Percentiles rank a stretch among this genome's conserved stretches.
Conservation (phyloP, 257 asterid genomes). For the Nicotiana sylvestris region DNA sequence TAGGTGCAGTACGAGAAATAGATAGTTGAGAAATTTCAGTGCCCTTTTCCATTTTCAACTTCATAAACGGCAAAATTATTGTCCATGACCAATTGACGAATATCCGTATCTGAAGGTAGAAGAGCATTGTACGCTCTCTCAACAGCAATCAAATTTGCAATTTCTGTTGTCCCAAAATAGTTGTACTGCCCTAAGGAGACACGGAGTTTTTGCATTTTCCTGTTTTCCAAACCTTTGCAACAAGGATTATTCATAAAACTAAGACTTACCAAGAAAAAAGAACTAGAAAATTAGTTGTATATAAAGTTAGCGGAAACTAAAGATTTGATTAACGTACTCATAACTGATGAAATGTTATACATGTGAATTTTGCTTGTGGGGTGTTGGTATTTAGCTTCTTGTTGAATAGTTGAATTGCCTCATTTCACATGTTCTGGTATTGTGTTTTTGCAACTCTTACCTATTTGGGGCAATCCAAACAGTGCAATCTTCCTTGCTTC, state of each 20-base stretch:
- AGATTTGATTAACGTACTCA: conserved; percentile 18
- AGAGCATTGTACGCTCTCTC: conserved; percentile 28
- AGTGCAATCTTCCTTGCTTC: conserved; percentile 57
- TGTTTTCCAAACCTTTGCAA: conserved; percentile 20
- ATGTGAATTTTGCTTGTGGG: conserved; percentile 33
- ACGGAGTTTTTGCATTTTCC: conserved; percentile 26
- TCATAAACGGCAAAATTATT: no score
- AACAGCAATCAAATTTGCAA: background rate
- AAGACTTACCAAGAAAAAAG: background rate
- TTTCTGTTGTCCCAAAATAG: conserved; percentile 30
- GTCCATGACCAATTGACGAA: conserved; percentile 16
- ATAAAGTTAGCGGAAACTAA: background rate
- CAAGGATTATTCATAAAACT: conserved; percentile 20
- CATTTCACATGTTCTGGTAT: conserved; percentile 38
- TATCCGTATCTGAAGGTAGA: conserved; percentile 30
- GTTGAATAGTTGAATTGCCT: conserved; percentile 26
- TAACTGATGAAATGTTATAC: conserved; percentile 31
- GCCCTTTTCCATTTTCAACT: no score
- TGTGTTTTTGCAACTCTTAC: conserved; percentile 16
- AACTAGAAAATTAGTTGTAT: background rate
- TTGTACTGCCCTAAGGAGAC: conserved; percentile 26
- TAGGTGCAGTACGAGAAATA: conserved; percentile 24
- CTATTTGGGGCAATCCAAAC: conserved; percentile 38
- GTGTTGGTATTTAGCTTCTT: background rate
- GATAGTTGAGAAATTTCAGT: background rate